Percentiles rank a stretch among this genome's conserved stretches.
Evolutionary conservation across 805 yeast species (phyloP).

Genomic region (Wickerhamiella parazyma): DNA sequence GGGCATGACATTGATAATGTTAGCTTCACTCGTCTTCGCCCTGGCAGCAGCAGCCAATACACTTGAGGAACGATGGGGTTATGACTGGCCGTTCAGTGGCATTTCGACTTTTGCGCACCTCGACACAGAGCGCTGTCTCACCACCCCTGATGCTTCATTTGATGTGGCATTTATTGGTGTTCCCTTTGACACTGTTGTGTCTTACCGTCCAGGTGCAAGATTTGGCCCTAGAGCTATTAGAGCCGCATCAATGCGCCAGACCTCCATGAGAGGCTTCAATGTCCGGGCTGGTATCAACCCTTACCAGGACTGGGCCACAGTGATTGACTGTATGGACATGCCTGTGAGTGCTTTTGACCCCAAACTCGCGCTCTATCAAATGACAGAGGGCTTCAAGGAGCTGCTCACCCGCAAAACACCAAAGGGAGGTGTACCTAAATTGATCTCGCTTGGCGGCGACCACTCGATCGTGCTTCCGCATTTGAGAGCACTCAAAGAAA

Average conservation of each 20-base stretch:
- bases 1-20: too few species aligned
- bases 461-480: constrained; percentile 67
- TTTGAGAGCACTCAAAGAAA: constrained; percentile 44
- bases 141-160: constrained; percentile 31
- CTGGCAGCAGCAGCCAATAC: not conserved
- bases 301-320: constrained; percentile 38
- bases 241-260: constrained; percentile 40
- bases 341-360: constrained; percentile 60
- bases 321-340: constrained; percentile 57
- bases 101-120: constrained; percentile 55
- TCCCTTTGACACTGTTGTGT: constrained; percentile 72
- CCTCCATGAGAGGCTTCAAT: constrained; percentile 56
- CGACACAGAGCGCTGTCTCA: constrained; percentile 46
- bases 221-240: constrained; percentile 49
- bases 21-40: not conserved
- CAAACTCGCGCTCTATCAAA: constrained; percentile 46
- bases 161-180: constrained; percentile 69
- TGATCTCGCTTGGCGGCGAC: constrained; percentile 70
- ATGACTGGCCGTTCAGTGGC: constrained; percentile 46
- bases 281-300: constrained; percentile 50
- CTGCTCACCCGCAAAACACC: constrained; percentile 29
- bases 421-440: constrained; percentile 37
- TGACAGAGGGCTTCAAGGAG: constrained; percentile 45
- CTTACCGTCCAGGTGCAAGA: constrained; percentile 70
- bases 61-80: constrained; percentile 55